Evolutionary conservation across 2,329 filamentous ascomycete genomes (phyloP).

Genomic region (Trichoderma semiorbis): DNA sequence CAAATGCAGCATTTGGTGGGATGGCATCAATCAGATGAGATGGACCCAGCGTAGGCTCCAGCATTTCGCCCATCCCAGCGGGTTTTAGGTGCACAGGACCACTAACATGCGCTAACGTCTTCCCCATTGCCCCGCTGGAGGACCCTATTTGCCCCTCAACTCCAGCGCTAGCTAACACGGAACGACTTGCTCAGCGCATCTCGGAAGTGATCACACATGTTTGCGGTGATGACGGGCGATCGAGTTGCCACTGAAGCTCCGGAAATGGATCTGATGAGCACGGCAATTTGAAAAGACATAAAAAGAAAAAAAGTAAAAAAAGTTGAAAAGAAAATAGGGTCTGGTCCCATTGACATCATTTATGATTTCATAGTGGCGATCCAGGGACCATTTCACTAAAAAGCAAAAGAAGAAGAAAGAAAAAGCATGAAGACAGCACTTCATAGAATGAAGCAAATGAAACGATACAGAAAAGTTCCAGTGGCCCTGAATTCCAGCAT

Average conservation of each 20-base stretch:
- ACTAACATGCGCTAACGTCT: neutral
- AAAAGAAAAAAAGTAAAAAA: neutral
- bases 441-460: neutral
- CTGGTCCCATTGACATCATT: neutral
- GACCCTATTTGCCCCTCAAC: conserved; percentile 5
- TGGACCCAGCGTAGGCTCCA: conserved; percentile 9
- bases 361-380: conserved; percentile 3
- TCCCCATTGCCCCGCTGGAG: conserved; percentile 3
- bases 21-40: neutral
- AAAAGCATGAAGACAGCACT: too few relatives aligned
- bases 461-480: neutral
- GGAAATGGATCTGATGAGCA: neutral
- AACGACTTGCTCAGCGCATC: neutral
- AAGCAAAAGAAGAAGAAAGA: neutral
- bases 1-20: neutral
- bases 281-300: neutral
- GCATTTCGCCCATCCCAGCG: neutral
- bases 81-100: neutral
- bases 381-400: neutral
- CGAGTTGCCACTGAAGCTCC: neutral
- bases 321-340: neutral
- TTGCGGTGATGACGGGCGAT: neutral
- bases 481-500: neutral
- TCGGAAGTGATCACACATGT: neutral
- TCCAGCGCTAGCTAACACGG: neutral